A percentile compares a stretch with the other conserved stretches of the same genome.
phyloP scores from a whole-genome alignment of 2,329 filamentous ascomycete genomes.

The Fusarium poae region DNA sequence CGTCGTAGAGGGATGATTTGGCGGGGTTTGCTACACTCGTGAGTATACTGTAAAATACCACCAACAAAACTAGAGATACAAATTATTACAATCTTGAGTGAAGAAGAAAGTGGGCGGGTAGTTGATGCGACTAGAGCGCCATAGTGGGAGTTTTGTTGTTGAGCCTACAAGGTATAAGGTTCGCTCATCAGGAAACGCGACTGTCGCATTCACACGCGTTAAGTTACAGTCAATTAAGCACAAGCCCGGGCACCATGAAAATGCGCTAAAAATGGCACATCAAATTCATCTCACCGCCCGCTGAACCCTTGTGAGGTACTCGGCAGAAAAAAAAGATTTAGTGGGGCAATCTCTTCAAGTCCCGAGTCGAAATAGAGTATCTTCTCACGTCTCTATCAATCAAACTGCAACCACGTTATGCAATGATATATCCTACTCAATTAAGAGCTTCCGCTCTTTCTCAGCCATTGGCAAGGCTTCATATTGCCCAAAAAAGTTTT shows the following conservation, averaged over 20 bases:
- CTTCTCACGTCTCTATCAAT: background rate
- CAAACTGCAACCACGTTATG: constrained; percentile 34
- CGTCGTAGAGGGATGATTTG: constrained; percentile 17
- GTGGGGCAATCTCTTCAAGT: constrained; percentile 8
- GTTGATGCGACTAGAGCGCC: constrained; percentile 9
- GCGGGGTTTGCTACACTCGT: constrained; percentile 6
- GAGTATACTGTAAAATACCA: background rate
- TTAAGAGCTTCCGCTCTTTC: constrained; percentile 43
- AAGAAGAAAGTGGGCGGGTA: background rate
- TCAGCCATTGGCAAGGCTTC: constrained; percentile 28
- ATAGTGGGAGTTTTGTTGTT: constrained; percentile 9
- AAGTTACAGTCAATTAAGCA: constrained; percentile 33
- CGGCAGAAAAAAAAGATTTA: constrained; percentile 52
- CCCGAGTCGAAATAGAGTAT: background rate
- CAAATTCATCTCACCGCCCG: constrained; percentile 44
- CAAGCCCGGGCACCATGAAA: constrained; percentile 4
- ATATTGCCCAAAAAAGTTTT: constrained; percentile 17
- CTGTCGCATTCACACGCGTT: constrained; percentile 39
- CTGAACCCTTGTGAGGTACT: constrained; percentile 16
- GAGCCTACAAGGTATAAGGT: background rate
- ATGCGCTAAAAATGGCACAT: constrained; percentile 12
- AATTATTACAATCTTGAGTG: background rate
- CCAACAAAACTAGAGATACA: background rate
- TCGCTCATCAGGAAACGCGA: constrained; percentile 41
- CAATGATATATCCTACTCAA: constrained; percentile 49